These are phyloP conservation scores for Candida labiduridarum DNA, from an alignment of 1,139 yeast species.

Conservation along the genomic window DNA sequence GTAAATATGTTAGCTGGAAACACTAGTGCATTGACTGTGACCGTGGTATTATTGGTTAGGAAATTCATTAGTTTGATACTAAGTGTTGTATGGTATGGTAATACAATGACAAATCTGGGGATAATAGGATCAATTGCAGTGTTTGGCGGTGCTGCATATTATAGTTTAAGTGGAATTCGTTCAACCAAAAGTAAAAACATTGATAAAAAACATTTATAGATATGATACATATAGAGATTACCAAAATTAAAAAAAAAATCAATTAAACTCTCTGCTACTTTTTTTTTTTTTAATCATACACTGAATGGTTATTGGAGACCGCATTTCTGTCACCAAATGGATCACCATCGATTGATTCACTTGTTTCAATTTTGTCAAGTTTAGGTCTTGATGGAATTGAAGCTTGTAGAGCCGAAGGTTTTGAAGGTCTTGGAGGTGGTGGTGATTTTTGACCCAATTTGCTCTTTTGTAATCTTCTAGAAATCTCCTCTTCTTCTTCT, in stretches of 20 bases:
- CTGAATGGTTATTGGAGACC: conserved; percentile 26
- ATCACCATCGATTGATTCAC: conserved; percentile 45
- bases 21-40: conserved; percentile 61
- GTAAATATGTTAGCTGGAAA: conserved; percentile 63
- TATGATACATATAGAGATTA: background rate
- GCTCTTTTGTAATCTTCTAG: conserved; percentile 20
- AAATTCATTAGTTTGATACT: conserved; percentile 61
- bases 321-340: conserved; percentile 74
- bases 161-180: conserved; percentile 21
- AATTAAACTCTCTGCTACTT: too few relatives aligned
- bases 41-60: conserved; percentile 59
- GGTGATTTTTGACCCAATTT: conserved; percentile 22
- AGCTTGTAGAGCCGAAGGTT: conserved; percentile 23
- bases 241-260: background rate
- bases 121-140: conserved; percentile 53
- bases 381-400: conserved; percentile 15
- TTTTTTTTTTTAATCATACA: conserved; percentile 17
- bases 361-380: conserved; percentile 27
- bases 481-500: conserved; percentile 22
- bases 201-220: conserved; percentile 6
- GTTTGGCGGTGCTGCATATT: conserved; percentile 55
- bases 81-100: conserved; percentile 53
- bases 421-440: conserved; percentile 40
- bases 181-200: conserved; percentile 2
- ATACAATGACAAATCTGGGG: conserved; percentile 38